Base-by-base conservation (phyloP, 768 basidiomycete species). In the Hemileccinum impolitum region DNA sequence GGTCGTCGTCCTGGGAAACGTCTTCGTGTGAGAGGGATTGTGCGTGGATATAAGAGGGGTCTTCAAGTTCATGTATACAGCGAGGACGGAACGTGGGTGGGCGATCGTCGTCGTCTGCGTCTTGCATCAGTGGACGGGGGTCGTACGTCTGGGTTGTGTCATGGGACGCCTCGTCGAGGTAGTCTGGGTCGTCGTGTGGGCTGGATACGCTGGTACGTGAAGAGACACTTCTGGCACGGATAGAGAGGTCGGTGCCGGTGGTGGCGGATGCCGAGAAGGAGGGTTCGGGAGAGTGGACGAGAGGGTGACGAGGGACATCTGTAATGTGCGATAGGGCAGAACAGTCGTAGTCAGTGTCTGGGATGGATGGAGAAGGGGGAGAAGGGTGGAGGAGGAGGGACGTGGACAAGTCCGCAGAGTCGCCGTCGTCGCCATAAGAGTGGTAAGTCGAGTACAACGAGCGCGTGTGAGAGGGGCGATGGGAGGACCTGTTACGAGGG, bases 41-140 rank as follows among this genome's bases (percentile, higher is more conserved):
- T 1, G 34, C 52, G 15, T 45, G 55, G 7, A 66, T 53, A 18
- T 68, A 66, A 3, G 66, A 67, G 18, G 66, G 65, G 38, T 67
- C 67, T 7, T 71, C 72, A 9, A 83, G 54, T 56, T 84, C 79
- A 58, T 84, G 81, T 45, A 83, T 84, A 61, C 81, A 82, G 2
- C 59, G 68, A 2, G 75, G 70, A 15, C 41, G 66, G 13, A 66
- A 64, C 8, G 41, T 53, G 12, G 64, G 52, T 15, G 61, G 54
- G 17, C 46, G 54, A 49, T 68, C 35, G 61, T 70, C 45, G 45
- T 64, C 51, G 19, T 62, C 55, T 18, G 62, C 25, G 67, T 70
- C 42, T 3, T 66, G 67, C 43, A 73, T 74, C 39, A 56, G 57
- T 25, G 18, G 51, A n/a, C 7, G 48, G 6, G 52, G 46, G 18